These are phyloP conservation scores for Delitschia confertaspora DNA, from an alignment of 495 filamentous ascomycete species.

Conservation along the genomic window DNA sequence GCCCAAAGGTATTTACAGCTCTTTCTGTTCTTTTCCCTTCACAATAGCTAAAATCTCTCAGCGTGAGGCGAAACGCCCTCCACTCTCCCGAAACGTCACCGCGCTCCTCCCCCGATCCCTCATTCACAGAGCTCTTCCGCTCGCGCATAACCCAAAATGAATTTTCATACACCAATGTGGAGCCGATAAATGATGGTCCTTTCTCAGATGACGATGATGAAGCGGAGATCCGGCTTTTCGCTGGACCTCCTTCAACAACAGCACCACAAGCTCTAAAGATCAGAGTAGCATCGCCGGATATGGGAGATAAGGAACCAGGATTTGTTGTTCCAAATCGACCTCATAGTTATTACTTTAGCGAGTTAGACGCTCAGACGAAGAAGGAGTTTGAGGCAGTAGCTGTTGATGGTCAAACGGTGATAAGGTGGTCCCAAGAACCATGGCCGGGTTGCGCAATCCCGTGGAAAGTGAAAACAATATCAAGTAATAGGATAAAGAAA, in stretches of 20 bases:
- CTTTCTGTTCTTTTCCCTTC: background rate
- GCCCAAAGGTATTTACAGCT: background rate
- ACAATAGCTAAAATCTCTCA: constrained; percentile 20
- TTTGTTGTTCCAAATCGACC: constrained; percentile 39
- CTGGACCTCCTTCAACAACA: constrained; percentile 28
- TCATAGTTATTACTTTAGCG: constrained; percentile 39
- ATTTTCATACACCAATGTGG: constrained; percentile 6
- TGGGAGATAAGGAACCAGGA: constrained; percentile 27
- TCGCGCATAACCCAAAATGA: constrained; percentile 6
- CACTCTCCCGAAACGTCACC: constrained; percentile 28
- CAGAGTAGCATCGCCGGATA: constrained; percentile 16
- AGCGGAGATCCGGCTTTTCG: constrained; percentile 48
- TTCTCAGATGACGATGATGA: constrained; percentile 31
- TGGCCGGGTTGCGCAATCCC: constrained; percentile 48
- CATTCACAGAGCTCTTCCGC: constrained; percentile 17
- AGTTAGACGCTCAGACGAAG: constrained; percentile 28
- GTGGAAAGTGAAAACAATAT: constrained; percentile 42
- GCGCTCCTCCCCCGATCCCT: constrained; percentile 23
- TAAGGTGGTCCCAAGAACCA: constrained; percentile 31
- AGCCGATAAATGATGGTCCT: background rate
- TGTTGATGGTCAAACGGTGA: constrained; percentile 40
- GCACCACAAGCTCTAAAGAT: constrained; percentile 18
- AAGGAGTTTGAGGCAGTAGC: constrained; percentile 36
- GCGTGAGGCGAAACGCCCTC: constrained; percentile 46
- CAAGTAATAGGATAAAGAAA: constrained; percentile 10